phyloP scores from a whole-genome alignment of 768 basidiomycete genomes.

The Antrodiella citrinella region DNA sequence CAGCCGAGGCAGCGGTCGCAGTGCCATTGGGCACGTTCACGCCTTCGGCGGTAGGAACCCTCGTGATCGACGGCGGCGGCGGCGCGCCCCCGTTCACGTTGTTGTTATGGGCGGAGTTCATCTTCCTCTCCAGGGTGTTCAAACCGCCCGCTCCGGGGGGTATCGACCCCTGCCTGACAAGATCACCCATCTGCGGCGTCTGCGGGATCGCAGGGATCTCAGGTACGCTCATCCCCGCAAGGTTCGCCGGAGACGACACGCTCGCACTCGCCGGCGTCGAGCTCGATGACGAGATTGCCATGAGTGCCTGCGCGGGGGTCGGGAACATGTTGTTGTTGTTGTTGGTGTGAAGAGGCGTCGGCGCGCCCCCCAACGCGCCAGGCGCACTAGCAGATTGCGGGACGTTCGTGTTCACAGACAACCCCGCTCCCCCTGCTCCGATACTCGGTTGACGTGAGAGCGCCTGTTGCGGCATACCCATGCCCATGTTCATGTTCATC shows the following conservation, averaged over 20 bases:
- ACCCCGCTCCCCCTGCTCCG: slow-evolving; percentile 3
- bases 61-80: slow-evolving; percentile 4
- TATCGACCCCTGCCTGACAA: slow-evolving; percentile 17
- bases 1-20: slow-evolving; percentile 7
- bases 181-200: slow-evolving; percentile 15
- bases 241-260: slow-evolving; percentile 8
- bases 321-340: not conserved
- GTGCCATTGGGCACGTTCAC: slow-evolving; percentile 3
- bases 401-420: slow-evolving; percentile 13
- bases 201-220: slow-evolving; percentile 13
- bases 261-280: slow-evolving; percentile 12
- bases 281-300: slow-evolving; percentile 4
- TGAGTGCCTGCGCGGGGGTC: slow-evolving; percentile 1
- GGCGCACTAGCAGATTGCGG: slow-evolving; percentile 3
- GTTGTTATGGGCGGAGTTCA: not conserved
- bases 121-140: slow-evolving; percentile 7
- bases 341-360: not conserved
- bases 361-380: not conserved
- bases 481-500: slow-evolving; percentile 8
- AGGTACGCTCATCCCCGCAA: slow-evolving; percentile 9
- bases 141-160: slow-evolving; percentile 1
- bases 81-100: not conserved
- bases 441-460: not conserved
- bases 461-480: slow-evolving; percentile 6
- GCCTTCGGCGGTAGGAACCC: slow-evolving; percentile 2